A percentile compares a stretch with the other conserved stretches of the same genome.
Evolutionary conservation across 176 grass and related monocot species (phyloP).

Genomic region (Pharus latifolius): DNA sequence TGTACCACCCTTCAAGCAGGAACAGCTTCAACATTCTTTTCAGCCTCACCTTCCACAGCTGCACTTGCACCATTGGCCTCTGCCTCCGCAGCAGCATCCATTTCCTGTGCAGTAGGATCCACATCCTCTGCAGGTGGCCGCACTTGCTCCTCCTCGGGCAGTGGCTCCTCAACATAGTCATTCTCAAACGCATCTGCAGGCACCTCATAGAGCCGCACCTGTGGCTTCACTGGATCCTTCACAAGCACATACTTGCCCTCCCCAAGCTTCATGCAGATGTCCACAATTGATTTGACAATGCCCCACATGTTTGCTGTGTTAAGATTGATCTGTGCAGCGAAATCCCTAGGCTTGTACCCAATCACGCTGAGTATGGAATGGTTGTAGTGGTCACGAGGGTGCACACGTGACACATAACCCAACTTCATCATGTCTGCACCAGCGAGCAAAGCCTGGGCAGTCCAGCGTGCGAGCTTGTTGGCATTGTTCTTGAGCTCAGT

Average conservation of each 20-base stretch:
- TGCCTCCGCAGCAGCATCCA: conserved; percentile 54
- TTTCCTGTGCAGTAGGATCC: conserved; percentile 34
- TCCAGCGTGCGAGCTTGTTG: conserved; percentile 86
- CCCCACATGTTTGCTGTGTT: conserved; percentile 93
- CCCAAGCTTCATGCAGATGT: conserved; percentile 74
- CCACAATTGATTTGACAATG: conserved; percentile 79
- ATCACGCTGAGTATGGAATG: conserved; percentile 65
- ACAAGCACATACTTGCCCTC: conserved; percentile 90
- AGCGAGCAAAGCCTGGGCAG: conserved; percentile 58
- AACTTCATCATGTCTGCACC: conserved; percentile 83
- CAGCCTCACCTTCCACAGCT: conserved; percentile 13
- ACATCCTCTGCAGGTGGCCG: conserved; percentile 43
- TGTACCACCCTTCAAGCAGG: conserved; percentile 27
- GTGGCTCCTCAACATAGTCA: conserved; percentile 85
- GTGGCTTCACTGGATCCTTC: conserved; percentile 69
- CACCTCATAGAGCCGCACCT: conserved; percentile 72
- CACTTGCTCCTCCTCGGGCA: conserved; percentile 85
- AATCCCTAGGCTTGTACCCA: conserved; percentile 76
- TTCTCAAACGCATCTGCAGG: conserved; percentile 80
- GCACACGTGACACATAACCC: conserved; percentile 64
- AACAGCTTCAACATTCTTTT: conserved; percentile 20
- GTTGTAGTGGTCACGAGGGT: conserved; percentile 70
- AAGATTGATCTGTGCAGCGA: conserved; percentile 74
- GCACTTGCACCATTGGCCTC: conserved; percentile 35
- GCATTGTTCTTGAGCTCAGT: conserved; percentile 93